Base-by-base conservation (phyloP, 164 flowering plant genomes). In the Taxillus chinensis region DNA sequence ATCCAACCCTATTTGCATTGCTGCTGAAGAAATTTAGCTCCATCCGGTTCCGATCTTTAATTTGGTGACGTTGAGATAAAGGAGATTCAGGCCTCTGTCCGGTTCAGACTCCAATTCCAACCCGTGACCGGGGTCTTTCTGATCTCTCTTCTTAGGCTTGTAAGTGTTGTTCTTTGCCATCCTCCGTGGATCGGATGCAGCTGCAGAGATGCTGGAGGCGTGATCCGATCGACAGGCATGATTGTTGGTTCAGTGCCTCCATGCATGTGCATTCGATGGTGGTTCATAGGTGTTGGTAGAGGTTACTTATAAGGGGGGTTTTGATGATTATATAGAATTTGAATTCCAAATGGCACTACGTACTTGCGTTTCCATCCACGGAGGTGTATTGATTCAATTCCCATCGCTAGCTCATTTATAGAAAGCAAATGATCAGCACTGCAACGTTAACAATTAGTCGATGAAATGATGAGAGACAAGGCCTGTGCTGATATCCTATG, bases 151-250 rank as follows among this genome's bases (percentile, higher is more conserved):
- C 4, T 3, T 3, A 14, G 12, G 1, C 51, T 11, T 48, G 13
- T 48, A 14, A 8, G 10, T 3, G 51, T 11, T 48, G 27, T 27
- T 27, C 27, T 27, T 27, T 27, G 27, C 27, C 46, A 43, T 43
- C 2, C 0, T 27, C 27, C 27, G 27, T 27, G 27, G 27, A 27
- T 27, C 27, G 27, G 27, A 27, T 27, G 27, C 27, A 2, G 54
- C 54, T 1, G 54, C 54, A 4, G 54, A 51, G 27, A 51, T 51
- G 54, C 54, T 51, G 27, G 54, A 51, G 54, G 54, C 54, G 54
- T 51, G 54, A 8, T 51, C 54, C 6, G 54, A n/a, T n/a, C n/a
- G n/a, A 51, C 3, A 51, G 54, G 54, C 54, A 51, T 51, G 54
- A 17, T 8, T 51, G 27, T 27, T 27, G 27, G 27, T 27, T 27